These are phyloP conservation scores for Cystoisospora suis DNA, from an alignment of 169 alveolate species.

Conservation along the genomic window DNA sequence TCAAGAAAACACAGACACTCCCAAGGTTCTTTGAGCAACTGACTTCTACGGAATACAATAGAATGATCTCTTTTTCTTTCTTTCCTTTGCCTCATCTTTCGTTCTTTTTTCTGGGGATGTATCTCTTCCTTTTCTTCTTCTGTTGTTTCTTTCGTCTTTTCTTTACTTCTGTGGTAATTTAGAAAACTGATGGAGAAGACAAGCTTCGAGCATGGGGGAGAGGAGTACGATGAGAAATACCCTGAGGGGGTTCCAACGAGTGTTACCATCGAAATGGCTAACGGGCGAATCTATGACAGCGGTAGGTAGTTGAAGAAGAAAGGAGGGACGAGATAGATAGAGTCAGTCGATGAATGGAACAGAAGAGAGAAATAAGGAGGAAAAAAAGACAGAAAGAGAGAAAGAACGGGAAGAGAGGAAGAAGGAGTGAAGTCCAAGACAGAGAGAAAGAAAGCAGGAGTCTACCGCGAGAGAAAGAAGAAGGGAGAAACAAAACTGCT, in stretches of 20 bases:
- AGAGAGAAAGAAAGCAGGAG: neutral
- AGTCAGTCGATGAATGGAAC: neutral
- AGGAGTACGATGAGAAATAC: slow-evolving; percentile 7
- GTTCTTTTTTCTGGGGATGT: neutral
- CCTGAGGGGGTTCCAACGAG: slow-evolving; percentile 19
- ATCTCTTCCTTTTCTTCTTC: neutral
- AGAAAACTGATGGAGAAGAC: neutral
- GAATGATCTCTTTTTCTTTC: neutral
- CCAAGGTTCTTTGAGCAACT: too few relatives aligned
- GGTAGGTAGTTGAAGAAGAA: neutral
- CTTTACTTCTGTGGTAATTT: too few relatives aligned
- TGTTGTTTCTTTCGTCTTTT: neutral
- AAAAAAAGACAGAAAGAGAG: too few relatives aligned
- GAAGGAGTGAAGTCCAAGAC: too few relatives aligned
- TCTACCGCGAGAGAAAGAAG: neutral
- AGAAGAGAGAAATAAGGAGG: neutral
- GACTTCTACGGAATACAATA: too few relatives aligned
- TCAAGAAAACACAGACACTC: too few relatives aligned
- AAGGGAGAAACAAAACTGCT: too few relatives aligned
- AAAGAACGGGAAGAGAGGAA: too few relatives aligned
- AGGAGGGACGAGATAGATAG: neutral
- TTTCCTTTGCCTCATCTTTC: neutral
- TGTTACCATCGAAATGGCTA: neutral
- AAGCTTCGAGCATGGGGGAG: neutral
- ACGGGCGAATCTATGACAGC: neutral